Base-by-base conservation (phyloP, 2,329 filamentous ascomycete species). In the Colletotrichum salicis region DNA sequence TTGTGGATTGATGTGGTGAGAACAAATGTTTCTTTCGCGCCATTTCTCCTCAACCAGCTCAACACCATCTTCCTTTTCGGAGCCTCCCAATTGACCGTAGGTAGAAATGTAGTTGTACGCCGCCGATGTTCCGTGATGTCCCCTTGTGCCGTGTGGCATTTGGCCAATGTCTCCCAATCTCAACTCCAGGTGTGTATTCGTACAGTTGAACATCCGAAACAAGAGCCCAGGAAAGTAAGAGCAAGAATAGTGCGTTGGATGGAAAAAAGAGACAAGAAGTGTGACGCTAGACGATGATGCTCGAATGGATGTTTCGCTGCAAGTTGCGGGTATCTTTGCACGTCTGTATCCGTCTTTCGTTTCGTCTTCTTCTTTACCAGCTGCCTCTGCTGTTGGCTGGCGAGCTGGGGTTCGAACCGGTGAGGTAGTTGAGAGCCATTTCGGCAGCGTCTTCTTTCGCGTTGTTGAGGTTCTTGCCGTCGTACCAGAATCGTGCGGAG, bases 371-470 rank as follows among this genome's bases (percentile, higher is more conserved):
- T 51, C 15, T 45, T 63, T 56, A 73, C 73, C 71, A 75, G 64
- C 62, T 67, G 35, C 57, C 75, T 56, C 65, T 71, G 67, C 65
- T 72, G 64, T 74, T 81, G 27, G 81, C 78, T 8, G 84, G 82
- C 24, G 84, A 86, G 69, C 76, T 82, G n/a, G 82, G 79, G 60
- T 77, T 82, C 67, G 81, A 83, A 61, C 80, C 80, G 68, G 75
- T 83, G 66, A 93, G 81, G 82, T 86, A 88, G 78, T 86, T 88
- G 72, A 93, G 81, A 31, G 94, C 94, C 73, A 93, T 88, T 82
- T 97, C 94, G 75, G 95, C 94, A n/a, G 94, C 95, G 80, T 97
- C 95, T 82, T 97, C 95, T 82, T 90, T 92, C 70, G 94, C 94
- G 78, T 97, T 97, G 85, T 95, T 90, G 81, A 96, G 87, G 79